A percentile compares a stretch with the other conserved stretches of the same genome.
These are phyloP conservation scores for Cynanchum wilfordii DNA, from an alignment of 257 asterid genomes.

Conservation along the genomic window DNA sequence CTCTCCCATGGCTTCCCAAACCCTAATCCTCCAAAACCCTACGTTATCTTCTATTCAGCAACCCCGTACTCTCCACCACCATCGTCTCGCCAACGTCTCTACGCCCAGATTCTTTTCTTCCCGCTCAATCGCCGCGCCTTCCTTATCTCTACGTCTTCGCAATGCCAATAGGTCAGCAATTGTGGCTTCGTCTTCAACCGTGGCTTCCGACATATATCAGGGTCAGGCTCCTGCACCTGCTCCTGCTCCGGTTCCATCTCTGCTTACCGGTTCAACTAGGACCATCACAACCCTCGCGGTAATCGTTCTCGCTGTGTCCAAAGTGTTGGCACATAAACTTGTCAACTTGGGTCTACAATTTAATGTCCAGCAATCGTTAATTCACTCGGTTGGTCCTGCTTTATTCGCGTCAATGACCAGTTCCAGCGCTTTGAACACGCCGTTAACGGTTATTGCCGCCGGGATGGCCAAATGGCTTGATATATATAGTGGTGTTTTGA, in stretches of 20 bases:
- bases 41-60: conserved; percentile 8
- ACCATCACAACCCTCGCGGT: conserved; percentile 59
- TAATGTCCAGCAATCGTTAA: conserved; percentile 31
- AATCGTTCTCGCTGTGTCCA: conserved; percentile 44
- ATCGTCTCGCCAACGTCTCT: conserved; percentile 8
- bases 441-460: conserved; percentile 84
- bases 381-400: conserved; percentile 53
- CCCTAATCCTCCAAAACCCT: conserved; percentile 31
- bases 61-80: conserved; percentile 10
- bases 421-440: conserved; percentile 56
- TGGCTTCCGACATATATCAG: neutral
- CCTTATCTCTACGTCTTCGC: conserved; percentile 16
- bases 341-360: conserved; percentile 30
- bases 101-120: conserved; percentile 22
- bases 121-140: conserved; percentile 14
- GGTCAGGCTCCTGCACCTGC: neutral
- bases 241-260: conserved; percentile 17
- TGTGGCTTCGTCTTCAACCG: conserved; percentile 28
- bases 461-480: conserved; percentile 93
- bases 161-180: conserved; percentile 13
- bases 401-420: conserved; percentile 72
- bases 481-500: conserved; percentile 74
- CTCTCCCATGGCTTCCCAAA: conserved; percentile 48
- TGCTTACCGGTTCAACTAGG: conserved; percentile 71
- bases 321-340: conserved; percentile 30